These are phyloP conservation scores for Backusella macrospora DNA, from an alignment of 192 early-diverging fungal genomes.

Conservation along the genomic window DNA sequence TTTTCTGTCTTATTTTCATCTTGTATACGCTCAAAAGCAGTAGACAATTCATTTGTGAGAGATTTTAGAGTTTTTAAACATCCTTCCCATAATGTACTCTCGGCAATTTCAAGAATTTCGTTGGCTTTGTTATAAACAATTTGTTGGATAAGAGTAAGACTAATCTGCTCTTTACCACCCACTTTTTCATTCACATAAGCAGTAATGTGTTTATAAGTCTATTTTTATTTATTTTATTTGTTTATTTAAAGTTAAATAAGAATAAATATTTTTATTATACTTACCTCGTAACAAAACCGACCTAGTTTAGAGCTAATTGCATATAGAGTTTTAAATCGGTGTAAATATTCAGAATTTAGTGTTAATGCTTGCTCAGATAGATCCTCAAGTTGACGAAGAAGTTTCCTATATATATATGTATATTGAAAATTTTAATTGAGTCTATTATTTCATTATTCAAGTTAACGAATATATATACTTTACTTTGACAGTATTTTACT, in stretches of 20 bases:
- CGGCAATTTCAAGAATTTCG: constrained; percentile 55
- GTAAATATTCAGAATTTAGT: constrained; percentile 49
- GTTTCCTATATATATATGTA: constrained; percentile 49
- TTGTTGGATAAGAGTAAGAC: constrained; percentile 51
- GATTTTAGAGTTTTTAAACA: constrained; percentile 54
- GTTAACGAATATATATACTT: neutral
- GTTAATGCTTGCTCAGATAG: constrained; percentile 49
- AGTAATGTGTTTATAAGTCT: constrained; percentile 43
- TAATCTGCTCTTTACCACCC: constrained; percentile 46
- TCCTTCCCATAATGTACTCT: constrained; percentile 63
- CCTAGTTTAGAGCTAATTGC: constrained; percentile 50
- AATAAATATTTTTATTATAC: neutral
- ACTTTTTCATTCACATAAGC: constrained; percentile 50
- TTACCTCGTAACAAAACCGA: constrained; percentile 51
- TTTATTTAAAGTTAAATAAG: neutral
- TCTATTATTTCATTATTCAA: neutral
- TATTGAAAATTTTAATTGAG: neutral
- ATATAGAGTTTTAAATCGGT: constrained; percentile 52
- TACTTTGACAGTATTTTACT: constrained; percentile 64
- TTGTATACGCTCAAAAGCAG: constrained; percentile 49
- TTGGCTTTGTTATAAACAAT: constrained; percentile 62
- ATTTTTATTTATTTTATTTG: neutral
- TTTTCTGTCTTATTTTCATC: constrained; percentile 58
- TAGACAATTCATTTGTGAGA: constrained; percentile 49
- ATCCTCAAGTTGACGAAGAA: constrained; percentile 68